Conservation (phyloP, 345 rosid genomes). For the Anacardium occidentale region DNA sequence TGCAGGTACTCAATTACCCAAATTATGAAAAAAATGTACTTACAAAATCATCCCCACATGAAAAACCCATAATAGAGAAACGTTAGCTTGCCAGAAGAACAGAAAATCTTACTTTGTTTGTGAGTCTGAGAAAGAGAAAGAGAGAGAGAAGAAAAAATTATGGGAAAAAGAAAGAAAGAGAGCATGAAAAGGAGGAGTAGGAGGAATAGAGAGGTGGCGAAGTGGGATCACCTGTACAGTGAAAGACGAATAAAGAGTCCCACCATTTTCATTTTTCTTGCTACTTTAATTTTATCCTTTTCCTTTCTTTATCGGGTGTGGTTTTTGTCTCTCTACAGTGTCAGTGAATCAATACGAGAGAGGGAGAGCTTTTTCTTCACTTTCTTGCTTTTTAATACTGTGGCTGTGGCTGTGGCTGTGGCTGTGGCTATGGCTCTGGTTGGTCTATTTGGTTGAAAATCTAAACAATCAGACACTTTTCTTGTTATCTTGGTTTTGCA, state of each 20-base stretch:
- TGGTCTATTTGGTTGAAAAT: constrained; percentile 32
- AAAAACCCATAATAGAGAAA: constrained; percentile 28
- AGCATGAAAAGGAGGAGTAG: constrained; percentile 44
- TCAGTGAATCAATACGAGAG: neutral
- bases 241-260: constrained; percentile 39
- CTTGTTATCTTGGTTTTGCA: constrained; percentile 28
- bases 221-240: constrained; percentile 43
- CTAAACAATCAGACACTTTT: constrained; percentile 35
- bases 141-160: constrained; percentile 11
- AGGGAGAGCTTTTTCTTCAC: constrained; percentile 14
- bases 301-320: constrained; percentile 18
- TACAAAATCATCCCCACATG: constrained; percentile 36
- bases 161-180: constrained; percentile 20
- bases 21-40: constrained; percentile 17
- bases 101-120: constrained; percentile 33
- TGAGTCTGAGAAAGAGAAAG: constrained; percentile 7
- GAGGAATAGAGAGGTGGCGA: constrained; percentile 21
- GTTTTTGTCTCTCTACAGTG: constrained; percentile 4
- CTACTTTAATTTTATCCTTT: constrained; percentile 19
- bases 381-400: constrained; percentile 37
- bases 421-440: constrained; percentile 18
- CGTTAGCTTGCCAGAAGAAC: constrained; percentile 15
- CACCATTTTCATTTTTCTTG: constrained; percentile 11
- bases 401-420: constrained; percentile 14
- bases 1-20: neutral